Percentiles rank a stretch among this genome's conserved stretches.
phyloP scores from a whole-genome alignment of 352 stramenopile species.

The Phytophthora hibernalis region DNA sequence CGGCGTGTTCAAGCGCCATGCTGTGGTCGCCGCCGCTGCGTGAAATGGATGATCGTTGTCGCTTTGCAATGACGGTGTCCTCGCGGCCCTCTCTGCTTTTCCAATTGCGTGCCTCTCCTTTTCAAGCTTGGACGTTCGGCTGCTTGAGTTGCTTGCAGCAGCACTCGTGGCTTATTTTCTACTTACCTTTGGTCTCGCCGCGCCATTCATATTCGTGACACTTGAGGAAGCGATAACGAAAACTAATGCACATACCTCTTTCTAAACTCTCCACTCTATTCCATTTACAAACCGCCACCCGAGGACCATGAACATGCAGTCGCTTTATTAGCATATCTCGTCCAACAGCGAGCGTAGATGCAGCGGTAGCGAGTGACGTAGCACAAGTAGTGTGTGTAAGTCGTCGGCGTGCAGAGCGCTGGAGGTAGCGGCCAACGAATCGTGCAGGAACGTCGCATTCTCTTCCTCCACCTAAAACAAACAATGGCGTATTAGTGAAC shows the following conservation, averaged over 20 bases:
- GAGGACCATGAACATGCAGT: not conserved
- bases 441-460: conserved; percentile 65
- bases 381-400: conserved; percentile 64
- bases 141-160: conserved; percentile 11
- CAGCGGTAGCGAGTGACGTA: conserved; percentile 58
- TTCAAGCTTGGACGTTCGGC: conserved; percentile 12
- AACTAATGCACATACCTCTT: conserved; percentile 20
- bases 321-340: conserved; percentile 35
- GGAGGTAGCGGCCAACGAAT: conserved; percentile 55
- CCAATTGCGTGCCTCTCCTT: conserved; percentile 12
- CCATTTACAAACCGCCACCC: conserved; percentile 3
- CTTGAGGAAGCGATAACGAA: conserved; percentile 28
- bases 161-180: conserved; percentile 10
- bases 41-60: conserved; percentile 35
- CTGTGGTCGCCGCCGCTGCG: conserved; percentile 61
- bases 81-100: conserved; percentile 9
- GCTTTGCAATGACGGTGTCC: conserved; percentile 19
- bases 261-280: conserved; percentile 17
- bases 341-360: conserved; percentile 50
- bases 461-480: conserved; percentile 64
- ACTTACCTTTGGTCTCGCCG: conserved; percentile 7
- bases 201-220: conserved; percentile 20
- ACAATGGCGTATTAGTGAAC: conserved; percentile 5
- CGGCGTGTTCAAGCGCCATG: conserved; percentile 77
- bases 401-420: conserved; percentile 69